Conservation (phyloP, 2,329 filamentous ascomycete species). For the Cytospora schulzeri region DNA sequence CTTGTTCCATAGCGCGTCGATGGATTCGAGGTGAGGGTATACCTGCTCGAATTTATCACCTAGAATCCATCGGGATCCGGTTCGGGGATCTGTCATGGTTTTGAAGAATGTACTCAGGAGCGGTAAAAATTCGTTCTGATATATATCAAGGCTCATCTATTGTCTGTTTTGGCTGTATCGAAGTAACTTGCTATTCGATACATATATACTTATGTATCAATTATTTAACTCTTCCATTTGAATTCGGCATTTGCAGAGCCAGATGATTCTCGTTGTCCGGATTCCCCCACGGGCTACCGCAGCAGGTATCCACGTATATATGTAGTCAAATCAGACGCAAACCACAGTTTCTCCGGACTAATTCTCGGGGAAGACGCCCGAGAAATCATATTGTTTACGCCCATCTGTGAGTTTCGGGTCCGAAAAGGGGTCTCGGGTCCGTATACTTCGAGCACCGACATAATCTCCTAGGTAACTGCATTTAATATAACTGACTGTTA, state of each 20-base stretch:
- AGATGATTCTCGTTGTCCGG: neutral
- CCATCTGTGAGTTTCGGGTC: neutral
- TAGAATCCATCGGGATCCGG: constrained; percentile 7
- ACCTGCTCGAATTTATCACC: constrained; percentile 16
- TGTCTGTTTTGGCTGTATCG: too few relatives aligned
- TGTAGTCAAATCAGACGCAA: neutral
- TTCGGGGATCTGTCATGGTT: constrained; percentile 8
- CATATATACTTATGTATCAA: too few relatives aligned
- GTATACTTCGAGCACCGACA: neutral
- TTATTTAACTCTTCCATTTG: too few relatives aligned
- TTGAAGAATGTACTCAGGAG: neutral
- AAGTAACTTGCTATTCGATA: too few relatives aligned
- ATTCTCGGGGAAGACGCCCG: neutral
- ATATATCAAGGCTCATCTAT: neutral
- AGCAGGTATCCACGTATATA: neutral
- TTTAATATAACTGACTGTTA: too few relatives aligned
- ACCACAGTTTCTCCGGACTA: neutral
- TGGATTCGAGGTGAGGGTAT: constrained; percentile 9
- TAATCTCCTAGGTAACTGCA: too few relatives aligned
- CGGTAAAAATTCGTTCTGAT: neutral
- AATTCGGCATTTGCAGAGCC: too few relatives aligned
- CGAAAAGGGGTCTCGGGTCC: neutral
- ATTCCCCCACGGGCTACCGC: neutral
- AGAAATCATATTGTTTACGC: neutral
- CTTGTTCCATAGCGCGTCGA: constrained; percentile 69